phyloP scores from a whole-genome alignment of 106 monocot species.

The Hemerocallis citrina region DNA sequence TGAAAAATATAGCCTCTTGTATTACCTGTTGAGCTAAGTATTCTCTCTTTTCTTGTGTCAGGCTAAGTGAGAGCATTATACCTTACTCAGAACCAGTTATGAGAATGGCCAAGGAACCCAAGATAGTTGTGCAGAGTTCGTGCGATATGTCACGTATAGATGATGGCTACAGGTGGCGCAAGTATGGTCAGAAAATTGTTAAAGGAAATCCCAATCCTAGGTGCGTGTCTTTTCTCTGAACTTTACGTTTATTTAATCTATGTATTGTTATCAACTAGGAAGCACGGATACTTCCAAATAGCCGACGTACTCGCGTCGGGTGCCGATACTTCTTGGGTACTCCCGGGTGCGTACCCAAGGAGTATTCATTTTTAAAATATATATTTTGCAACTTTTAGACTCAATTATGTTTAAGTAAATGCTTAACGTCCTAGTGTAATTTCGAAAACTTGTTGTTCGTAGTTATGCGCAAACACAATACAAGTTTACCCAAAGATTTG shows the following conservation, averaged over 20 bases:
- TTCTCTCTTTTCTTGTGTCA: conserved; percentile 10
- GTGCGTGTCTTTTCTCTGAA: conserved; percentile 21
- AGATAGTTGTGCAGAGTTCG: conserved; percentile 56
- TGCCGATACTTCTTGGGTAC: too few relatives aligned
- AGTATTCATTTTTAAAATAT: too few relatives aligned
- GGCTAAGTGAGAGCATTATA: conserved; percentile 30
- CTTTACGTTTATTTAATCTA: background rate
- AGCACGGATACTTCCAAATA: too few relatives aligned
- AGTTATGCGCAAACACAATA: too few relatives aligned
- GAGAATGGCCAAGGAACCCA: conserved; percentile 62
- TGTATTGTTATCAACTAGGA: too few relatives aligned
- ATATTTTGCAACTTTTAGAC: too few relatives aligned
- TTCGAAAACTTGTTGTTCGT: too few relatives aligned
- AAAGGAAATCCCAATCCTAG: conserved; percentile 96
- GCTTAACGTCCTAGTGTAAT: too few relatives aligned
- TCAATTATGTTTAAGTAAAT: too few relatives aligned
- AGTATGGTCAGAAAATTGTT: conserved; percentile 94
- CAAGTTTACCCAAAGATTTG: too few relatives aligned
- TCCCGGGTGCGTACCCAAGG: too few relatives aligned
- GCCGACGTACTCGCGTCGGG: too few relatives aligned
- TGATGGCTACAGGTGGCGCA: conserved; percentile 98
- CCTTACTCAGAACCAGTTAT: conserved; percentile 26
- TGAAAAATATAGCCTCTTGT: background rate
- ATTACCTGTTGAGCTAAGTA: background rate
- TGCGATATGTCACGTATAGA: conserved; percentile 24